phyloP scores from a whole-genome alignment of 345 rosid species.

The Citrus cavaleriei region DNA sequence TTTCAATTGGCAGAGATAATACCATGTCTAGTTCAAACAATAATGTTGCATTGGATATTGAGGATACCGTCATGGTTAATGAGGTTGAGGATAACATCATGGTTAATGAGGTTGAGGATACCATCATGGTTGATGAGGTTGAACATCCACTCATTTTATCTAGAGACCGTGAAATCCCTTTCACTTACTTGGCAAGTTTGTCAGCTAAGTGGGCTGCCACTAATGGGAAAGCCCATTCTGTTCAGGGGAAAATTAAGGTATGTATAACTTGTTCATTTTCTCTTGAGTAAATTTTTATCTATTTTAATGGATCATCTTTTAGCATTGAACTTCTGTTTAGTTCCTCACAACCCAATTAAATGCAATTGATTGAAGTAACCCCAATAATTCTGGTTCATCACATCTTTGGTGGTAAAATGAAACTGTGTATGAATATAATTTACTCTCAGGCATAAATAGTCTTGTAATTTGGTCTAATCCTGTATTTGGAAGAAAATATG shows the following conservation, averaged over 20 bases:
- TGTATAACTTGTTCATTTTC: not conserved
- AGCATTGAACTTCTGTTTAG: not conserved
- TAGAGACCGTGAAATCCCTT: constrained; percentile 61
- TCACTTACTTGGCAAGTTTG: constrained; percentile 84
- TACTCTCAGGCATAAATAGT: not conserved
- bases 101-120: constrained; percentile 43
- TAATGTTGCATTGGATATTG: constrained; percentile 19
- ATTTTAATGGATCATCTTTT: not conserved
- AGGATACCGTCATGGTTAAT: constrained; percentile 37
- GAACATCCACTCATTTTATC: constrained; percentile 51
- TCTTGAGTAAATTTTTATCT: constrained; percentile 3
- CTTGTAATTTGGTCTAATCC: not conserved
- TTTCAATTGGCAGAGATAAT: constrained; percentile 21
- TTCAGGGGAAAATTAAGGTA: constrained; percentile 83
- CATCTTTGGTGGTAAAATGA: not conserved
- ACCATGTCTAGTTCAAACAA: constrained; percentile 22
- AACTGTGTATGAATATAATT: not conserved
- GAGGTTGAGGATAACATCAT: constrained; percentile 36
- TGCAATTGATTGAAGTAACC: too few species aligned
- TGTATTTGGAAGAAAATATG: not conserved
- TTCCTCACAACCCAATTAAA: not conserved
- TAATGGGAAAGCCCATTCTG: constrained; percentile 42
- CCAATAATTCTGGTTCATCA: too few species aligned
- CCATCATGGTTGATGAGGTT: constrained; percentile 37
- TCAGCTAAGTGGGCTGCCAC: constrained; percentile 70